Evolutionary conservation across 2,329 filamentous ascomycete genomes (phyloP), one percentile per base, ranked within the genome.

Genomic region (Colletotrichum sp.): DNA sequence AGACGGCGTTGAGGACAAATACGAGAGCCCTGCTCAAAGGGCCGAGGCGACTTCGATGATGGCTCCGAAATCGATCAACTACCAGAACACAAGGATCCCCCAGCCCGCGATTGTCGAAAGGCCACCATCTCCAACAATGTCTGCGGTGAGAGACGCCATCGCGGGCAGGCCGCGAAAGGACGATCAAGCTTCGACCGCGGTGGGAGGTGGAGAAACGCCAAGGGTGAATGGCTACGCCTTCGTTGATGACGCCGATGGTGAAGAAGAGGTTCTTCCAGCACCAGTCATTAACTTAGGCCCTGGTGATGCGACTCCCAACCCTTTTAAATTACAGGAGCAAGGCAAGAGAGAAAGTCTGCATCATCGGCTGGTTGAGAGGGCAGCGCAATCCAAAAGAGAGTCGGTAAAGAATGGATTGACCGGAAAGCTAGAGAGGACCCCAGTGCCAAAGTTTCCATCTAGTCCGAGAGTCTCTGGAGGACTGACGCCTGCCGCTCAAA

Each of bases 201-300:
- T 87, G 12, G 88, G 88, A 2, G 94, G 93, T 18, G 90, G 89
- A 74, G 96, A 98, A 83, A 99, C 96, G 0, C 97, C 96, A 1
- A 91, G 95, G 3, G 95, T 99, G 1, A 98, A 98, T 78, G 97
- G 97, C 2, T 99, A 98, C 83, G 92, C 95, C 0, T 99, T 98
- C 84, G 96, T 99, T 43, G 96, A 98, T 79, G 95, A 98, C 72
- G 94, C 94, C 65, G 89, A 91, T 55, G 90, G 91, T 1, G 89
- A 89, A 18, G 86, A 87, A 3, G 80, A 83, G 9, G n/a, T 71
- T 7, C 28, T 70, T 9, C 52, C 80, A 15, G 77, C 82, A 61
- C 85, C 87, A n/a, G 78, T 86, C 77, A 88, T 94, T 80, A 85
- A 93, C 70, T 86, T 94, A 9, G 90, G 92, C 2, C 86, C 90